Conservation (phyloP, 2,329 filamentous ascomycete species). For the Colletotrichum phormii region DNA sequence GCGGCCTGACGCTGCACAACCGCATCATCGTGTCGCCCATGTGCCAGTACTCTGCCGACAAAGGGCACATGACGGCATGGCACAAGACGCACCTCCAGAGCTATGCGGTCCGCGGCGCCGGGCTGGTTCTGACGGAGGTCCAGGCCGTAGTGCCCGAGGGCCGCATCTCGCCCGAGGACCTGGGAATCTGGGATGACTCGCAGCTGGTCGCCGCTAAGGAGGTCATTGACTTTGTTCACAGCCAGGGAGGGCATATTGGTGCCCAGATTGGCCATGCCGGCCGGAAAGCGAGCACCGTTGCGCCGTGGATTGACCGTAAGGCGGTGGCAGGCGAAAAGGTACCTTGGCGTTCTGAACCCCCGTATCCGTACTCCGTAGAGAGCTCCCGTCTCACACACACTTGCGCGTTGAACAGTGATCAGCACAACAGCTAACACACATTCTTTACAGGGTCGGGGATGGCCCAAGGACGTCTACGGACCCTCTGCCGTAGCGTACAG, state of each 20-base stretch:
- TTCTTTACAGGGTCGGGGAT: constrained; percentile 45
- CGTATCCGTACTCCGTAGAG: constrained; percentile 17
- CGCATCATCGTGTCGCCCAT: constrained; percentile 60
- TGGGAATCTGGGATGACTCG: constrained; percentile 77
- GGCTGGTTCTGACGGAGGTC: constrained; percentile 75
- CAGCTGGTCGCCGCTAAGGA: constrained; percentile 71
- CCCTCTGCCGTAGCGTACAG: constrained; percentile 41
- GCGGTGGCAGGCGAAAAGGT: constrained; percentile 61
- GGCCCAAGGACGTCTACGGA: constrained; percentile 53
- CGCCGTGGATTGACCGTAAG: constrained; percentile 66
- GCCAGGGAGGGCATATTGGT: constrained; percentile 73
- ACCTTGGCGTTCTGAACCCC: neutral
- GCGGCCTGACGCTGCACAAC: constrained; percentile 57
- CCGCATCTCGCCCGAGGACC: constrained; percentile 77
- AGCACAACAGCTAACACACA: neutral
- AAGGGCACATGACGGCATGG: constrained; percentile 56
- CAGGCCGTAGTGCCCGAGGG: constrained; percentile 75
- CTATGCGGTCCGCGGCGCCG: constrained; percentile 58
- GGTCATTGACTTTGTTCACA: constrained; percentile 75
- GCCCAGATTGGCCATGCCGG: constrained; percentile 80
- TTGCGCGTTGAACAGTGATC: neutral
- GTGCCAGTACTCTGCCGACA: constrained; percentile 58
- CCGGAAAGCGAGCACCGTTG: constrained; percentile 62
- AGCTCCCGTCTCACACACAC: neutral
- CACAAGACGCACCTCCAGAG: constrained; percentile 55